Evolutionary conservation across 1,284 basidiomycete genomes (phyloP).

Genomic region (Anthracocystis setariae): DNA sequence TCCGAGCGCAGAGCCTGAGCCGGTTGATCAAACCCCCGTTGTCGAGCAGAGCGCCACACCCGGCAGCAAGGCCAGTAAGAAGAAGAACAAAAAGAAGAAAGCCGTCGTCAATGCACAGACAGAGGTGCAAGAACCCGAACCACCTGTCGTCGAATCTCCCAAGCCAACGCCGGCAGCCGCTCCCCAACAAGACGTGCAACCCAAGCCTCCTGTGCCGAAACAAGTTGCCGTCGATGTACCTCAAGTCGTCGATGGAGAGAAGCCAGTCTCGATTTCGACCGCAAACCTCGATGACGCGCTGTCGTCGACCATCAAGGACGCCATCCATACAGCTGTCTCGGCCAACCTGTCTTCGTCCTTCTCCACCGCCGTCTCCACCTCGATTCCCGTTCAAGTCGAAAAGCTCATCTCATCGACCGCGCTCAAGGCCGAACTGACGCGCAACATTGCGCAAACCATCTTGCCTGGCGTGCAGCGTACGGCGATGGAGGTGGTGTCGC

Average conservation of each 20-base stretch:
- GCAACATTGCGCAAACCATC: conserved; percentile 42
- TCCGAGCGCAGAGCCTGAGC: background rate
- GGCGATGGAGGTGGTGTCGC: conserved; percentile 46
- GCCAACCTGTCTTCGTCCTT: conserved; percentile 15
- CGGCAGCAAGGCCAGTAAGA: conserved; percentile 25
- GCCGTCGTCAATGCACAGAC: background rate
- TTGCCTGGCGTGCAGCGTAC: conserved; percentile 49
- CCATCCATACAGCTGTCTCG: conserved; percentile 20
- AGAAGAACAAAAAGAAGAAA: conserved; percentile 28
- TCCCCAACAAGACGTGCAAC: no score
- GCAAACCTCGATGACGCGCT: conserved; percentile 13
- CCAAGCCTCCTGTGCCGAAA: background rate
- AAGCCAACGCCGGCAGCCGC: no score
- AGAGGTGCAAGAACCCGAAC: no score
- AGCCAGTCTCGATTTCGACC: conserved; percentile 4
- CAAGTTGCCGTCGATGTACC: background rate
- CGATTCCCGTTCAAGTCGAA: conserved; percentile 41
- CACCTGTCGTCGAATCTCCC: no score
- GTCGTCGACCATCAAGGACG: conserved; percentile 13
- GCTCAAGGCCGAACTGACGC: conserved; percentile 36
- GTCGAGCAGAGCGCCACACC: conserved; percentile 4
- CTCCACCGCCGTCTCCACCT: conserved; percentile 16
- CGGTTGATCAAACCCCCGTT: background rate
- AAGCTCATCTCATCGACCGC: conserved; percentile 35
- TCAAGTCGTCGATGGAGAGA: background rate